phyloP scores from a whole-genome alignment of 1,139 yeast genomes.

The Geotrichum klebahnii region DNA sequence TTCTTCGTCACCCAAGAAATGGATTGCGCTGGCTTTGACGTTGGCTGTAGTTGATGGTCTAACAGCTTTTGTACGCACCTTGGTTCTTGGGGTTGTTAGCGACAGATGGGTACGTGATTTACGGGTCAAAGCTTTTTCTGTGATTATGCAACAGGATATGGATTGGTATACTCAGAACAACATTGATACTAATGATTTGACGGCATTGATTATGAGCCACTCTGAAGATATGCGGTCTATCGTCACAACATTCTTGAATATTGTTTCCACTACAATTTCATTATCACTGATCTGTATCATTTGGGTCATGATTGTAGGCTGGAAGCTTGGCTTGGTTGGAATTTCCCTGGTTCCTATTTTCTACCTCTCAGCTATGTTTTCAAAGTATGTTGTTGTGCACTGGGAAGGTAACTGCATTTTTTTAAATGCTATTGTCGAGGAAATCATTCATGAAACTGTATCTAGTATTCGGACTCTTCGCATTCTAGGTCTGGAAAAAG shows the following conservation, averaged over 20 bases:
- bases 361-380: conserved; percentile 48
- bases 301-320: conserved; percentile 79
- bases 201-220: conserved; percentile 73
- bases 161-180: conserved; percentile 46
- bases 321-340: conserved; percentile 83
- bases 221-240: conserved; percentile 68
- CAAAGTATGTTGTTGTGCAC: conserved; percentile 49
- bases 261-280: conserved; percentile 50
- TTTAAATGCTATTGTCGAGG: conserved; percentile 53
- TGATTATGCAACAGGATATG: conserved; percentile 52
- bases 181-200: conserved; percentile 53
- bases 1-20: conserved; percentile 44
- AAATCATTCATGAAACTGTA: conserved; percentile 55
- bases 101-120: conserved; percentile 63
- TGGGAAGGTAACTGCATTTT: conserved; percentile 61
- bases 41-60: conserved; percentile 61
- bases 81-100: conserved; percentile 53
- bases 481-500: conserved; percentile 49
- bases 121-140: conserved; percentile 49
- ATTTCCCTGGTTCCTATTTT: conserved; percentile 67
- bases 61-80: conserved; percentile 50
- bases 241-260: conserved; percentile 57
- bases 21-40: conserved; percentile 65
- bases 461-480: conserved; percentile 60
- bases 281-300: conserved; percentile 57